Conservation (phyloP, 1,284 basidiomycete species). For the Sporisorium exsertum region DNA sequence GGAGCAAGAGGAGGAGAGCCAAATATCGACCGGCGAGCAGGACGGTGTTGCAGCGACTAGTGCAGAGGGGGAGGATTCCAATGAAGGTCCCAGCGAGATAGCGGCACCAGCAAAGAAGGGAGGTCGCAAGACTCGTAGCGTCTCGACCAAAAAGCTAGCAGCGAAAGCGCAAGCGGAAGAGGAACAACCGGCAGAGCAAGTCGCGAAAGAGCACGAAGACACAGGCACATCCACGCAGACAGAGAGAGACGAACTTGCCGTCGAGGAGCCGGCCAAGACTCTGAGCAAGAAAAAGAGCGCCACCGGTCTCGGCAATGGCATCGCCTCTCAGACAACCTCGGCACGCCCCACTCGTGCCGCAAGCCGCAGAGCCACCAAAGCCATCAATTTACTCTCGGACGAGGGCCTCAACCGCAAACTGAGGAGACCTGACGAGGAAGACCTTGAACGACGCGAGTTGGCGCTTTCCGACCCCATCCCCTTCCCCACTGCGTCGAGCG, state of each 20-base stretch:
- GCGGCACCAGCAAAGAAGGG: conserved; percentile 20
- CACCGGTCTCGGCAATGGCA: conserved; percentile 29
- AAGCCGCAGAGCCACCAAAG: conserved; percentile 42
- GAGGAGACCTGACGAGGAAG: conserved; percentile 33
- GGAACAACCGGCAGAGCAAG: background rate
- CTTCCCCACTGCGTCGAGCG: conserved; percentile 17
- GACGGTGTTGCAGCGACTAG: background rate
- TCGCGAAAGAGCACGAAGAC: conserved; percentile 2
- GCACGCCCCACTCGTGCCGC: conserved; percentile 32
- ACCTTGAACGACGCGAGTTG: conserved; percentile 27
- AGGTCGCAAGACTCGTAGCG: conserved; percentile 28
- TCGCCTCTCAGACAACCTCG: conserved; percentile 10
- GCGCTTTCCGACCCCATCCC: conserved; percentile 37
- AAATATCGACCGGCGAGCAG: background rate
- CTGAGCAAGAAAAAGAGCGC: conserved; percentile 39
- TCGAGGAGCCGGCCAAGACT: conserved; percentile 16
- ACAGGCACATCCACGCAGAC: background rate
- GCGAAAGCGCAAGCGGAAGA: conserved; percentile 20
- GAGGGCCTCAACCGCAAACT: conserved; percentile 38
- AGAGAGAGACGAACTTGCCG: conserved; percentile 9
- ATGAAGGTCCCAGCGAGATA: background rate
- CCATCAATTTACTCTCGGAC: conserved; percentile 35
- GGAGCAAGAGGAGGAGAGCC: conserved; percentile 6
- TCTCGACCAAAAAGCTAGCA: conserved; percentile 22
- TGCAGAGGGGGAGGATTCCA: conserved; percentile 9